Conservation (phyloP, 768 basidiomycete species). For the Panaeolus cyanescens region DNA sequence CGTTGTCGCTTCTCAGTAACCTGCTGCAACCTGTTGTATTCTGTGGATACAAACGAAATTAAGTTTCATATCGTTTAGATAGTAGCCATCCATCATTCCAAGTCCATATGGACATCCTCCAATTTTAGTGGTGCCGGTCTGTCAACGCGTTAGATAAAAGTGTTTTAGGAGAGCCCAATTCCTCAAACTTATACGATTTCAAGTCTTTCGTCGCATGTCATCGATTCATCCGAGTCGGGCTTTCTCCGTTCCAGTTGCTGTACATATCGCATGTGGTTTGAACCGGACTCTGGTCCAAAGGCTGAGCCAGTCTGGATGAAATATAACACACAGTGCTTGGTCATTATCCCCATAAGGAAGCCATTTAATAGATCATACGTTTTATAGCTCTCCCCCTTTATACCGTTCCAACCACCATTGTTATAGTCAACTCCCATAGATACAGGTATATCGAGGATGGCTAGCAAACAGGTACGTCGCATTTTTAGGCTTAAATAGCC, state of each 20-base stretch:
- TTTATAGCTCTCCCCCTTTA: slow-evolving; percentile 3
- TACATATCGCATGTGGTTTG: not conserved
- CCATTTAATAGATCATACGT: slow-evolving; percentile 3
- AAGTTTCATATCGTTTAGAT: slow-evolving; percentile 2
- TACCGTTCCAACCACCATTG: not conserved
- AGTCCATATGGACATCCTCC: not conserved
- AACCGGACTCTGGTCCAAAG: too few relatives aligned
- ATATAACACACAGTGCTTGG: not conserved
- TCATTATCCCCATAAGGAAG: not conserved
- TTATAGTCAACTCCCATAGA: slow-evolving; percentile 1
- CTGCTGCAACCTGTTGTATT: not conserved
- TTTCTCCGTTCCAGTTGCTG: slow-evolving; percentile 1
- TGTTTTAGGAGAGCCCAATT: not conserved
- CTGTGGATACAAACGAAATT: not conserved
- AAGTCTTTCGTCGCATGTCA: not conserved
- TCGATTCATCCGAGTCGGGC: too few relatives aligned
- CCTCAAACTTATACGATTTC: not conserved
- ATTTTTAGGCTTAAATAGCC: not conserved
- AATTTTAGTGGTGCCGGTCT: not conserved
- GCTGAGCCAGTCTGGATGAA: not conserved
- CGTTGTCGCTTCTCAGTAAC: not conserved
- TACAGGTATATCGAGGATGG: slow-evolving; percentile 40
- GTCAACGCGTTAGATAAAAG: not conserved
- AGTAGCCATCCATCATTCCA: not conserved
- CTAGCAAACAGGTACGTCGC: slow-evolving; percentile 60